phyloP scores from a whole-genome alignment of 768 basidiomycete species.

The Termitomyces sp. region DNA sequence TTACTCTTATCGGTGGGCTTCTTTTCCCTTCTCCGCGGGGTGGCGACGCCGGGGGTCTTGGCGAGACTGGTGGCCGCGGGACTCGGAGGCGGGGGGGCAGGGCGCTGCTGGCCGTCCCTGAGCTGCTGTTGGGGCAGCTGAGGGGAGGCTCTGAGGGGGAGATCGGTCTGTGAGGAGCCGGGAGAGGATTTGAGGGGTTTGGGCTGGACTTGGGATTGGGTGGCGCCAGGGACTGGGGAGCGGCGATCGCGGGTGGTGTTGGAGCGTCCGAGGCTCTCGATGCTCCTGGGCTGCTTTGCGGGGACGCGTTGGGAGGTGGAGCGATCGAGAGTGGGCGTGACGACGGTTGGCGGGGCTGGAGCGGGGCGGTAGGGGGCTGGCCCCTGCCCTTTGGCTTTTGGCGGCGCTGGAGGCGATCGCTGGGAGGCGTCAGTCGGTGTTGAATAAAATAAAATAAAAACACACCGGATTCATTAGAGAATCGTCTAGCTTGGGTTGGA shows the following conservation, averaged over 20 bases:
- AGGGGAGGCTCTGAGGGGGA: slow-evolving; percentile 37
- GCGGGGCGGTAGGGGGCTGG: slow-evolving; percentile 63
- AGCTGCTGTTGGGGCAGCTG: slow-evolving; percentile 13
- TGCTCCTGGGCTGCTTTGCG: slow-evolving; percentile 40
- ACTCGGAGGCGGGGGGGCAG: slow-evolving; percentile 49
- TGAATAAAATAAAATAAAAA: slow-evolving; percentile 14
- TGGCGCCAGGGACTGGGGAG: slow-evolving; percentile 35
- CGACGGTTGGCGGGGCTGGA: slow-evolving; percentile 65
- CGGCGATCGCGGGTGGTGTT: slow-evolving; percentile 68
- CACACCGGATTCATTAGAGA: slow-evolving; percentile 52
- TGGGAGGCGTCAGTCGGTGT: slow-evolving; percentile 15
- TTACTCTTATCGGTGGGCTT: slow-evolving; percentile 71
- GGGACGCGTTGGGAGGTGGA: slow-evolving; percentile 84
- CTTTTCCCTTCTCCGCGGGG: slow-evolving; percentile 84
- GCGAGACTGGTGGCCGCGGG: slow-evolving; percentile 63
- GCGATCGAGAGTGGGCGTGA: slow-evolving; percentile 74
- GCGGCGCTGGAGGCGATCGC: slow-evolving; percentile 50
- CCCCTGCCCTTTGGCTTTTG: slow-evolving; percentile 43
- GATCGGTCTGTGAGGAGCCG: slow-evolving; percentile 57
- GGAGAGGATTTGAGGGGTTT: slow-evolving; percentile 28
- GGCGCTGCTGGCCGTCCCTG: slow-evolving; percentile 30
- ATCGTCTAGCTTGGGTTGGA: slow-evolving; percentile 39
- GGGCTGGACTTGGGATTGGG: neutral
- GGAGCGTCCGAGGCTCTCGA: slow-evolving; percentile 54
- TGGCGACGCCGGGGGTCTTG: slow-evolving; percentile 70